Evolutionary conservation across 2,329 filamentous ascomycete genomes (phyloP).

Genomic region (Colletotrichum limetticola): DNA sequence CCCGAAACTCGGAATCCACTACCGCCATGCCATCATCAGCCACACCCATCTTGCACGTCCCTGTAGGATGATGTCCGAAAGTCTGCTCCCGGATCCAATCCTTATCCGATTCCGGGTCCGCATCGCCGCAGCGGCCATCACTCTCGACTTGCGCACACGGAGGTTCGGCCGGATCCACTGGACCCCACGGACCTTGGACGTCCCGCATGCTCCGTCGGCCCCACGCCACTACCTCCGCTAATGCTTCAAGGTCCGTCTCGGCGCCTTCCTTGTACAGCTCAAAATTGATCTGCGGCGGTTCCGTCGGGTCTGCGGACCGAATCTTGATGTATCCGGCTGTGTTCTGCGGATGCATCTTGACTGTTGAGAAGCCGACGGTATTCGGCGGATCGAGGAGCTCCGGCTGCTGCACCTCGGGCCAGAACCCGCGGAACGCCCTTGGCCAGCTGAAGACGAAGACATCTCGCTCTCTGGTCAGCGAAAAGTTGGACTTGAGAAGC

Average conservation of each 20-base stretch:
- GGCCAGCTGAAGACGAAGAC: conserved; percentile 66
- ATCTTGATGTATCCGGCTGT: conserved; percentile 70
- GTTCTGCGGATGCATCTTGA: conserved; percentile 57
- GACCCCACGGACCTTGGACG: conserved; percentile 22
- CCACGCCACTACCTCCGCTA: conserved; percentile 44
- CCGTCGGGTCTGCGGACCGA: conserved; percentile 68
- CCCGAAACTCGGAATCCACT: conserved; percentile 66
- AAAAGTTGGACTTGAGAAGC: conserved; percentile 18
- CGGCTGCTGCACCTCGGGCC: conserved; percentile 12
- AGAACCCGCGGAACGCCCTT: conserved; percentile 53
- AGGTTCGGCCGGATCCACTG: conserved; percentile 39
- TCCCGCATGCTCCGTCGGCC: conserved; percentile 7
- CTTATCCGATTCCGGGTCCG: conserved; percentile 51
- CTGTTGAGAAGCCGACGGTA: conserved; percentile 11
- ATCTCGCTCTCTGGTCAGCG: conserved; percentile 57
- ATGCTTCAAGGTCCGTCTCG: conserved; percentile 53
- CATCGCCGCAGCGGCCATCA: conserved; percentile 36
- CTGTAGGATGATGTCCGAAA: conserved; percentile 68
- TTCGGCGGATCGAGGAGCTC: conserved; percentile 2
- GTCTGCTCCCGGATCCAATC: conserved; percentile 52
- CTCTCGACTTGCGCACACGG: conserved; percentile 31
- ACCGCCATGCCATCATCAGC: conserved; percentile 65
- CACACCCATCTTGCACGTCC: conserved; percentile 65
- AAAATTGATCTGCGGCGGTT: conserved; percentile 72
- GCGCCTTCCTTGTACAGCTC: conserved; percentile 63